Percentiles rank a stretch among this genome's conserved stretches.
These are phyloP conservation scores for Thoreauomyces humboldtii DNA, from an alignment of 192 early-diverging fungal genomes.

Conservation along the genomic window DNA sequence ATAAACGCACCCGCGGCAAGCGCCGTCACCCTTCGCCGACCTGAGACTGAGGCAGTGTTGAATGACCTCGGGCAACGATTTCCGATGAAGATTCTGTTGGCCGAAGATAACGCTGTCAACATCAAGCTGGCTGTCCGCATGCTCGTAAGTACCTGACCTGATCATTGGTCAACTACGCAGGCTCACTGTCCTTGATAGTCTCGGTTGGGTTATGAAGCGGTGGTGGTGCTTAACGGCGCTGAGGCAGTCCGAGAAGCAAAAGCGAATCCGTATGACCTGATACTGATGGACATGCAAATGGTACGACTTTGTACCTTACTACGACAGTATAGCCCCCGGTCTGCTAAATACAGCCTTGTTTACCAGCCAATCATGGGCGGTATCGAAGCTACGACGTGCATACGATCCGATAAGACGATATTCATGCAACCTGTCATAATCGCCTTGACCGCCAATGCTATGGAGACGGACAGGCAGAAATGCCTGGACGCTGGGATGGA, in stretches of 20 bases:
- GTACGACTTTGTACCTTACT: neutral
- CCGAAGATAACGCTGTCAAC: slow-evolving; percentile 31
- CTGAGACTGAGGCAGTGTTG: neutral
- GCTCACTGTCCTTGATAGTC: too few species aligned
- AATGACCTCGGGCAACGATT: neutral
- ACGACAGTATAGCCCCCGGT: neutral
- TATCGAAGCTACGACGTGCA: slow-evolving; percentile 63
- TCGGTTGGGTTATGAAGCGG: slow-evolving; percentile 6
- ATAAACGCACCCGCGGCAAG: slow-evolving; percentile 1
- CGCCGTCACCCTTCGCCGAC: neutral
- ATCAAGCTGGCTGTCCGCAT: slow-evolving; percentile 16
- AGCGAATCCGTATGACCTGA: slow-evolving; percentile 1
- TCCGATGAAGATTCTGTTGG: slow-evolving; percentile 13
- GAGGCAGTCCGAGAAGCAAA: slow-evolving; percentile 14
- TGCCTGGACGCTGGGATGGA: slow-evolving; percentile 33
- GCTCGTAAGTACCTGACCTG: too few species aligned
- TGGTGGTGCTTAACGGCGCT: slow-evolving; percentile 15
- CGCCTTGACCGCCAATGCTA: slow-evolving; percentile 32
- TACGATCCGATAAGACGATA: slow-evolving; percentile 57
- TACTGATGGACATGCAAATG: slow-evolving; percentile 71
- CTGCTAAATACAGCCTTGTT: neutral
- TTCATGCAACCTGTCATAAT: slow-evolving; percentile 24
- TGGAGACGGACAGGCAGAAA: slow-evolving; percentile 22
- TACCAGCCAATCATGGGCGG: slow-evolving; percentile 64
- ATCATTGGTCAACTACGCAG: too few species aligned